Evolutionary conservation across 78 protist species (phyloP).

Genomic region (Tieghemostelium lacteum): DNA sequence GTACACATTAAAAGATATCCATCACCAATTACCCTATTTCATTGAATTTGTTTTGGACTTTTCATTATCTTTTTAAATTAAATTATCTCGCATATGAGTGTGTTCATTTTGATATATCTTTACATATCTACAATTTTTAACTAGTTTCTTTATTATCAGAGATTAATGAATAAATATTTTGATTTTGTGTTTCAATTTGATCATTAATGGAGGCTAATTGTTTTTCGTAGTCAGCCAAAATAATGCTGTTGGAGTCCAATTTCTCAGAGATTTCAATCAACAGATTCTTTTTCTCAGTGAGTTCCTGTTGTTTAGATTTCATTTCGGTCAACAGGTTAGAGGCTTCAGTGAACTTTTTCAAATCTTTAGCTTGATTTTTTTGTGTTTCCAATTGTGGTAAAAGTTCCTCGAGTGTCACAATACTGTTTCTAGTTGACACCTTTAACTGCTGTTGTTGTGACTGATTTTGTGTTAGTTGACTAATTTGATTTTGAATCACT

Average conservation of each 20-base stretch:
- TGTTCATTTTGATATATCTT: too few species aligned
- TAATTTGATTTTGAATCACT: neutral
- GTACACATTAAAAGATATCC: too few species aligned
- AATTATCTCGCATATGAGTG: too few species aligned
- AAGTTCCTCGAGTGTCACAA: constrained; percentile 10
- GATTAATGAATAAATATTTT: too few species aligned
- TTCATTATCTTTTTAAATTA: too few species aligned
- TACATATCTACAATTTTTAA: too few species aligned
- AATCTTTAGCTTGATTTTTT: constrained; percentile 46
- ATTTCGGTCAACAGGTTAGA: constrained; percentile 28
- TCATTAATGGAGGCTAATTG: neutral
- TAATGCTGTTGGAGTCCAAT: too few species aligned
- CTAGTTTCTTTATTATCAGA: too few species aligned
- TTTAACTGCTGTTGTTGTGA: constrained; percentile 8
- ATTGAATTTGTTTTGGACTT: too few species aligned
- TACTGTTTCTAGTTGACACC: constrained; percentile 18
- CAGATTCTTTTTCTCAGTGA: constrained; percentile 30
- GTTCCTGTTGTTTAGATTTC: constrained; percentile 43
- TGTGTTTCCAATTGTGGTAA: constrained; percentile 46
- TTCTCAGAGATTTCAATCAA: neutral
- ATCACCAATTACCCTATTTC: too few species aligned
- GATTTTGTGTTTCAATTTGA: neutral
- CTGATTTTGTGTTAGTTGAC: neutral
- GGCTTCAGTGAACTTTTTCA: constrained; percentile 49
- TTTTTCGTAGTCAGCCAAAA: too few species aligned